These are phyloP conservation scores for Malbranchea cinnamomea DNA, from an alignment of 2,329 filamentous ascomycete genomes.

Conservation along the genomic window DNA sequence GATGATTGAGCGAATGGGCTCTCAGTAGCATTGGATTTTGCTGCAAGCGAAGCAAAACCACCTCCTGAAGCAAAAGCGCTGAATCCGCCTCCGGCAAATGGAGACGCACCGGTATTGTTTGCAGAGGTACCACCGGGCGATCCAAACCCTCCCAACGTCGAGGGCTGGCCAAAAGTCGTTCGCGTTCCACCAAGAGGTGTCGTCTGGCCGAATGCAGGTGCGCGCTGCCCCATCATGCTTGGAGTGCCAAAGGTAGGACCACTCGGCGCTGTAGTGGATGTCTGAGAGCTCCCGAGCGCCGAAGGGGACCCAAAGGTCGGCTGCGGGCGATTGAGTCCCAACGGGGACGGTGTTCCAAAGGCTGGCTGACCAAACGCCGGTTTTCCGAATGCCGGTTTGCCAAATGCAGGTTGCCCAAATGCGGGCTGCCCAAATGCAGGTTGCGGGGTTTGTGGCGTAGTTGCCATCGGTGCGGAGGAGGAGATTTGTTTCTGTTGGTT, in stretches of 20 bases:
- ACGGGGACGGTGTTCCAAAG: conserved; percentile 11
- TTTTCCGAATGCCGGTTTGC: conserved; percentile 18
- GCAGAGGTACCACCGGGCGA: conserved; percentile 14
- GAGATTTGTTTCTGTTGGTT: conserved; percentile 17
- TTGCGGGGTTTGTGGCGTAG: conserved; percentile 10
- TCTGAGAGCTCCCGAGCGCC: conserved; percentile 13
- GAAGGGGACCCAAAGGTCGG: conserved; percentile 15
- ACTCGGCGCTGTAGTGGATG: conserved; percentile 16
- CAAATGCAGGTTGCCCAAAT: conserved; percentile 22
- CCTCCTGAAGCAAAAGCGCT: conserved; percentile 11
- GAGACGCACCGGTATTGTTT: too few species aligned
- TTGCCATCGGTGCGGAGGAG: conserved; percentile 10
- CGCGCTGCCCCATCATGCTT: conserved; percentile 17
- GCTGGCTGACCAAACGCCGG: too few species aligned
- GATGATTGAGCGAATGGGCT: conserved; percentile 3
- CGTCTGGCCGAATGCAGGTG: conserved; percentile 20
- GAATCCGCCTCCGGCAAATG: conserved; percentile 20
- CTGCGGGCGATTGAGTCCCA: conserved; percentile 5
- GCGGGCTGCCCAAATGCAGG: conserved; percentile 13
- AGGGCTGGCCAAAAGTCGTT: conserved; percentile 19
- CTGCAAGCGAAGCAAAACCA: conserved; percentile 7
- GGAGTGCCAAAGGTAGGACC: conserved; percentile 22
- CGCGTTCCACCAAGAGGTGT: conserved; percentile 10
- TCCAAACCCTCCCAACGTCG: conserved; percentile 12
- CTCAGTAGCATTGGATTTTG: conserved; percentile 4